These are phyloP conservation scores for Colletotrichum salicis DNA, from an alignment of 2,329 filamentous ascomycete species.

Conservation along the genomic window DNA sequence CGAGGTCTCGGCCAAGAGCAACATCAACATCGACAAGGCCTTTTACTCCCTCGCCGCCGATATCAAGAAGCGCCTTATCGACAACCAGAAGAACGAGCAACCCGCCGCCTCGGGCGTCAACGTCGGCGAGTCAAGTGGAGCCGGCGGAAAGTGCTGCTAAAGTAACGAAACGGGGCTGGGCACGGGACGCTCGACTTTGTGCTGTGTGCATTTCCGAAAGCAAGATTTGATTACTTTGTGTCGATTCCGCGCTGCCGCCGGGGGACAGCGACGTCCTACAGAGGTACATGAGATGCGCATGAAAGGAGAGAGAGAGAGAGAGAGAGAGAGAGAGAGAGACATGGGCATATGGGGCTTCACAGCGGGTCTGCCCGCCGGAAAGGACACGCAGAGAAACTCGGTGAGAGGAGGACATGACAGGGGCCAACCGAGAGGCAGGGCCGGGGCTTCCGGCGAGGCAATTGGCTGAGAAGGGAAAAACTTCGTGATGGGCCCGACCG, in stretches of 20 bases:
- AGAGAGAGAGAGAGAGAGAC: background rate
- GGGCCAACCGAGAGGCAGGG: background rate
- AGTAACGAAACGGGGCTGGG: conserved; percentile 15
- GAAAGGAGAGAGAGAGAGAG: background rate
- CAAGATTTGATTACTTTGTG: conserved; percentile 20
- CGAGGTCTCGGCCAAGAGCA: conserved; percentile 98
- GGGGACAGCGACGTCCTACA: background rate
- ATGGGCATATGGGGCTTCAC: conserved; percentile 5
- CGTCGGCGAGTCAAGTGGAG: conserved; percentile 71
- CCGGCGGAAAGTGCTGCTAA: conserved; percentile 82
- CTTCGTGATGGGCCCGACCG: background rate
- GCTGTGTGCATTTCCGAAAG: background rate
- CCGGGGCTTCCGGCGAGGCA: background rate
- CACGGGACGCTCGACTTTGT: background rate
- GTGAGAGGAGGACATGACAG: conserved; percentile 6
- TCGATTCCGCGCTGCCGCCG: conserved; percentile 24
- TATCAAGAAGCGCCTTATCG: conserved; percentile 98
- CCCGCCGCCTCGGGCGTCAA: conserved; percentile 69
- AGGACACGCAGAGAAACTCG: background rate
- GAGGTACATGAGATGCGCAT: background rate
- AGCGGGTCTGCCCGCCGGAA: background rate
- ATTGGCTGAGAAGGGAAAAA: background rate
- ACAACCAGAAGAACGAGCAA: conserved; percentile 83
- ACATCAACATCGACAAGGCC: conserved; percentile 99
- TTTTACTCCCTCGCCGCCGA: conserved; percentile 95